phyloP scores from a whole-genome alignment of 106 monocot genomes.

The Dioscorea dumetorum region DNA sequence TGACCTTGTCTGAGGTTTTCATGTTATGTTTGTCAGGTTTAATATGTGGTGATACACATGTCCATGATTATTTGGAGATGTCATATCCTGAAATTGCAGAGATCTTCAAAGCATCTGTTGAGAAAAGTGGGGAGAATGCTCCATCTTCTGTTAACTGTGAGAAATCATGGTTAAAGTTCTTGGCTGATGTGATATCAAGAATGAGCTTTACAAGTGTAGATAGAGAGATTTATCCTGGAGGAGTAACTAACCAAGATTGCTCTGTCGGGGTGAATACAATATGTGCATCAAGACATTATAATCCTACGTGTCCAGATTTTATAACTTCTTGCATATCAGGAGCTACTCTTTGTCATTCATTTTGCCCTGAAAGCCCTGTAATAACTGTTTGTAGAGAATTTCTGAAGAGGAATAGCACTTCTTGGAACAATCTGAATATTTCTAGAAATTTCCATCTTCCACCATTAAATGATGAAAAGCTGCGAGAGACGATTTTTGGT shows the following conservation, averaged over 20 bases:
- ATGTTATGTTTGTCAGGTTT: conserved; percentile 70
- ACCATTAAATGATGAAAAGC: conserved; percentile 67
- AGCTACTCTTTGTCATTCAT: conserved; percentile 10
- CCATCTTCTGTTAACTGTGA: neutral
- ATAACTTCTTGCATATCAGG: neutral
- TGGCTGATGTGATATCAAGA: conserved; percentile 34
- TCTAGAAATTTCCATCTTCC: conserved; percentile 63
- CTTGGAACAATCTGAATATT: conserved; percentile 65
- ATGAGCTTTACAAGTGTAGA: conserved; percentile 7
- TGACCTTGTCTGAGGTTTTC: conserved; percentile 79
- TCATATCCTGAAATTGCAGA: conserved; percentile 24
- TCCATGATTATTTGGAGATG: conserved; percentile 30
- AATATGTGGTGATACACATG: conserved; percentile 51
- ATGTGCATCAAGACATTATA: neutral
- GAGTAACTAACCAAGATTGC: neutral
- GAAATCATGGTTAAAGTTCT: conserved; percentile 59
- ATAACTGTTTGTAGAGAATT: conserved; percentile 49
- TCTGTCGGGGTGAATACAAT: neutral
- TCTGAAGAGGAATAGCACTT: conserved; percentile 27
- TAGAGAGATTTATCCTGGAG: neutral
- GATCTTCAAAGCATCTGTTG: conserved; percentile 5
- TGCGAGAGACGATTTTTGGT: conserved; percentile 61
- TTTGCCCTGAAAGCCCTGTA: conserved; percentile 47
- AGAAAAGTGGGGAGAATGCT: conserved; percentile 11
- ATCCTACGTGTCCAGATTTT: neutral